These are phyloP conservation scores for Amoebophrya sp. DNA, from an alignment of 169 alveolate species.

Conservation along the genomic window DNA sequence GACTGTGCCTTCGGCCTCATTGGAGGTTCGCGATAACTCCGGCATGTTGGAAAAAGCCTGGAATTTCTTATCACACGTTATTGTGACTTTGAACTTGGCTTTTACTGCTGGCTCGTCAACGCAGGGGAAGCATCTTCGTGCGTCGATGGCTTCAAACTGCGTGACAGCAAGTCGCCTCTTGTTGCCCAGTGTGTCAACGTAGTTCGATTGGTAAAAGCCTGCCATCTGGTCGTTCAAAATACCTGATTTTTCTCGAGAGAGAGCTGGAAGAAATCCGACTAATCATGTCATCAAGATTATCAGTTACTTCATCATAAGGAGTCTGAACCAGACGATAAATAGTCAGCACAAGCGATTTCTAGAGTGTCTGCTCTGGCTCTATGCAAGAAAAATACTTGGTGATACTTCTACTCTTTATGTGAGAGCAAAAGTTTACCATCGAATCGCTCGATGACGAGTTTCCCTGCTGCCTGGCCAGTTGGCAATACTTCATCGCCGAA, in stretches of 20 bases:
- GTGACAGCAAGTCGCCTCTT: neutral
- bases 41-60: constrained; percentile 23
- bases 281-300: too few species aligned
- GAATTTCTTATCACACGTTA: neutral
- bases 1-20: neutral
- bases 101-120: constrained; percentile 47
- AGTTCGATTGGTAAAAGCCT: constrained; percentile 48
- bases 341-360: neutral
- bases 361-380: neutral
- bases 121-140: constrained; percentile 48
- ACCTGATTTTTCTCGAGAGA: neutral
- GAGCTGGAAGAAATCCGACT: neutral
- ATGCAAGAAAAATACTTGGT: neutral
- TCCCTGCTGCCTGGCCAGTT: neutral
- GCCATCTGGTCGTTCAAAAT: constrained; percentile 39
- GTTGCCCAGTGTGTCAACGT: constrained; percentile 21
- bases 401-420: neutral
- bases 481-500: neutral
- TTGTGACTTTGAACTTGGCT: constrained; percentile 25
- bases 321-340: too few species aligned
- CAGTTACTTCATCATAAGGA: too few species aligned
- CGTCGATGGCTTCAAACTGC: constrained; percentile 44
- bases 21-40: neutral
- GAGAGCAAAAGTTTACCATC: neutral
- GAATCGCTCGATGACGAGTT: neutral